These are phyloP conservation scores for Penicillium janthinellum DNA, from an alignment of 2,329 filamentous ascomycete genomes.

Conservation along the genomic window DNA sequence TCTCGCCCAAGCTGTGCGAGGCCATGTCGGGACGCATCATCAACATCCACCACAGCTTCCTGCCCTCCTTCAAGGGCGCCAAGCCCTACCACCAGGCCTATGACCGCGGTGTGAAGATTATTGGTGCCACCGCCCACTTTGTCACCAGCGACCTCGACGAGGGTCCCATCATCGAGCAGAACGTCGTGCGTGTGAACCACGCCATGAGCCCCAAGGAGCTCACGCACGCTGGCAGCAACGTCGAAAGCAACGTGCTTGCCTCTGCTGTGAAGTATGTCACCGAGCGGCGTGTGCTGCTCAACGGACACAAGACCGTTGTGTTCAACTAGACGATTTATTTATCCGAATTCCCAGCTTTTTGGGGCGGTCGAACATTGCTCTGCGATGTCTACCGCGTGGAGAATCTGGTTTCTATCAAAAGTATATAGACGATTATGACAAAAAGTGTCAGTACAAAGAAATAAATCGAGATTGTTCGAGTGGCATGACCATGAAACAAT, in stretches of 20 bases:
- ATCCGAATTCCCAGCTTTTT: not conserved
- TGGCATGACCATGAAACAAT: not conserved
- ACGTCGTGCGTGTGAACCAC: conserved; percentile 75
- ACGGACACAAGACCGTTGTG: conserved; percentile 78
- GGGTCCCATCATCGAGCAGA: conserved; percentile 86
- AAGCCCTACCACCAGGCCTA: conserved; percentile 88
- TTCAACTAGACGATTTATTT: conserved; percentile 54
- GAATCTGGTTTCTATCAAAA: not conserved
- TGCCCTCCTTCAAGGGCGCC: conserved; percentile 85
- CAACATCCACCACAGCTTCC: conserved; percentile 88
- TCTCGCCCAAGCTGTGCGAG: conserved; percentile 71
- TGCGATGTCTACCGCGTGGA: not conserved
- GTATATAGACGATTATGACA: conserved; percentile 1
- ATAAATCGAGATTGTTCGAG: not conserved
- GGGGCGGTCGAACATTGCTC: not conserved
- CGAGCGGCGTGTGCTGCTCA: conserved; percentile 75
- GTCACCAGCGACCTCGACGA: conserved; percentile 84
- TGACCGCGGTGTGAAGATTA: conserved; percentile 84
- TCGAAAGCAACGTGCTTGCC: conserved; percentile 80
- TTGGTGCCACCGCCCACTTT: conserved; percentile 82
- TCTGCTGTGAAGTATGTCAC: conserved; percentile 83
- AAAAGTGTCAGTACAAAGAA: not conserved
- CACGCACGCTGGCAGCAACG: conserved; percentile 77
- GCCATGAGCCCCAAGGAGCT: conserved; percentile 73
- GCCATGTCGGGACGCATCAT: conserved; percentile 85